These are phyloP conservation scores for Fusarium tupiense DNA, from an alignment of 2,329 filamentous ascomycete genomes.

Conservation along the genomic window DNA sequence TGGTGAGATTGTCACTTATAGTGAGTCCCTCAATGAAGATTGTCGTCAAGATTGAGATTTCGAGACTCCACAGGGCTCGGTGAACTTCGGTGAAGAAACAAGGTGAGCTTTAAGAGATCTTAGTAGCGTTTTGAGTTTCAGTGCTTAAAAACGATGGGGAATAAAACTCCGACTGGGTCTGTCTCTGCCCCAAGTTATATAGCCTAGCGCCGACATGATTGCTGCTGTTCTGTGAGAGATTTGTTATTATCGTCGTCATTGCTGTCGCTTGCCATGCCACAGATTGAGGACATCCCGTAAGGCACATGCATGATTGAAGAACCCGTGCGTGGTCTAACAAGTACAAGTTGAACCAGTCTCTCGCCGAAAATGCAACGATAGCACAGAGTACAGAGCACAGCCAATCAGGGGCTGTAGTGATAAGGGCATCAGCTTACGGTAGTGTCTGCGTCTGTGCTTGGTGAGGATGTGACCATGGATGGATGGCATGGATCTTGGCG, in stretches of 20 bases:
- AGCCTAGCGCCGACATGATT: not conserved
- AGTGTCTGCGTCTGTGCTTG: conserved; percentile 9
- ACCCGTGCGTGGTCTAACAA: not conserved
- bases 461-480: not conserved
- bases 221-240: too few relatives aligned
- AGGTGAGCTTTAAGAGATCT: conserved; percentile 1
- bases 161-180: conserved; percentile 1
- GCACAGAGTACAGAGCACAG: not conserved
- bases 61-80: conserved; percentile 24
- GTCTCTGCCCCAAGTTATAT: not conserved
- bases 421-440: conserved; percentile 14
- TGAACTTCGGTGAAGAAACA: conserved; percentile 30
- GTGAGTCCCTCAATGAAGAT: conserved; percentile 12
- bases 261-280: not conserved
- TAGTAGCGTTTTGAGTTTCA: conserved; percentile 10
- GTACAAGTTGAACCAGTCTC: not conserved
- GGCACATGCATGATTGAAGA: conserved; percentile 2
- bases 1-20: conserved; percentile 11
- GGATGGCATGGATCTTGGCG: conserved; percentile 1
- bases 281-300: not conserved
- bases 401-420: not conserved
- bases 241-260: not conserved
- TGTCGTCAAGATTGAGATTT: conserved; percentile 37
- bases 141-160: not conserved
- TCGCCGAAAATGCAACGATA: not conserved